Evolutionary conservation across 1,284 basidiomycete genomes (phyloP).

Genomic region (Phellopilus nigrolimitatus): DNA sequence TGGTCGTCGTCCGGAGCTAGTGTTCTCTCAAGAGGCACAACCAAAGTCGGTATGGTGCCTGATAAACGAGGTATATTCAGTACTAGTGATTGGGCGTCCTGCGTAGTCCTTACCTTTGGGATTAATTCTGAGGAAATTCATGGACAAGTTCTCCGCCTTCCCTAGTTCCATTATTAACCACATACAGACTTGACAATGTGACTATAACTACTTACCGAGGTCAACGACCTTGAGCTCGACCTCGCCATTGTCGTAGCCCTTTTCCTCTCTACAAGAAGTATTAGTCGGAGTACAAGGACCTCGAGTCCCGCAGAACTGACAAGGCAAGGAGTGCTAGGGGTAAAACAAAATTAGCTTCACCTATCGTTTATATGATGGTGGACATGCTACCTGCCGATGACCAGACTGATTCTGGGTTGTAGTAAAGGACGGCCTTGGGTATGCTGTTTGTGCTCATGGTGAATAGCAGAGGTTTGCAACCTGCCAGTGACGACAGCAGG

Average conservation of each 20-base stretch:
- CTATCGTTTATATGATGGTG: not conserved
- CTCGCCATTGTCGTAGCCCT: conserved; percentile 69
- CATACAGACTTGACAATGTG: not conserved
- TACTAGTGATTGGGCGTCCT: not conserved
- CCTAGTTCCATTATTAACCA: conserved; percentile 32
- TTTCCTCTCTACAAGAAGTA: conserved; percentile 49
- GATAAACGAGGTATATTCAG: conserved; percentile 10
- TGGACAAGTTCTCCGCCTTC: conserved; percentile 64
- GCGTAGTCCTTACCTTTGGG: conserved; percentile 49
- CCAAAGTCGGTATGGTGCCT: conserved; percentile 82
- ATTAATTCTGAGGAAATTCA: conserved; percentile 71
- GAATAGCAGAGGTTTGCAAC: conserved; percentile 24
- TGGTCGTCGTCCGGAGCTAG: conserved; percentile 68
- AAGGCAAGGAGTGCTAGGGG: conserved; percentile 25
- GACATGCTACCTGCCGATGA: conserved; percentile 49
- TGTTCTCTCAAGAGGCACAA: conserved; percentile 76
- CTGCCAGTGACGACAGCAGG: too few relatives aligned
- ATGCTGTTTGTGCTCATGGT: conserved; percentile 26
- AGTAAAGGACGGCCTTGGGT: conserved; percentile 59
- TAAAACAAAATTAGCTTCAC: not conserved
- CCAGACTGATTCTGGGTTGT: conserved; percentile 53
- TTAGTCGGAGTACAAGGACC: conserved; percentile 13
- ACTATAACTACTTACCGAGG: conserved; percentile 39
- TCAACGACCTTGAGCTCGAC: conserved; percentile 59
- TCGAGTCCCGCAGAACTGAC: conserved; percentile 22